These are phyloP conservation scores for Leishmania amazonensis DNA, from an alignment of 208 protist species.

Conservation along the genomic window DNA sequence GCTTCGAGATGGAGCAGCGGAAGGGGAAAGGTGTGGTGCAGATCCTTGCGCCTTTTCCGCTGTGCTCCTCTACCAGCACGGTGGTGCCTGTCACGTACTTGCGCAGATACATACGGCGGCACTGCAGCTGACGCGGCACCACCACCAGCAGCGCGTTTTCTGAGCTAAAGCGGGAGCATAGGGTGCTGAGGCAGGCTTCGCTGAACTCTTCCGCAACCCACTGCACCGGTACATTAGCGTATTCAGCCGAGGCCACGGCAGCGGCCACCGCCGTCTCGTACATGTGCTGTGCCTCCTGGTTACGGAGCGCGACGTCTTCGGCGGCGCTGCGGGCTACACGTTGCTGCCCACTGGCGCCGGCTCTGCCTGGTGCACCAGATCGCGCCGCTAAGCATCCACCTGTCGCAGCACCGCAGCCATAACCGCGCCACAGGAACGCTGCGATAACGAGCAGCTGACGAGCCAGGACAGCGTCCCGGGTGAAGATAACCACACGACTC, in stretches of 20 bases:
- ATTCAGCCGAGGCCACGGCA: constrained; percentile 39
- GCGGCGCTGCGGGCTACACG: background rate
- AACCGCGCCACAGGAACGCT: constrained; percentile 51
- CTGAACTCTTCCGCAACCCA: constrained; percentile 73
- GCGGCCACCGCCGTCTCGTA: constrained; percentile 57
- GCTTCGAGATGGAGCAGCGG: constrained; percentile 30
- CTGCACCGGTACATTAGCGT: constrained; percentile 65
- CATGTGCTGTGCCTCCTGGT: constrained; percentile 30
- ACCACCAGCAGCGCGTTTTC: constrained; percentile 72
- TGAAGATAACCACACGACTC: constrained; percentile 72
- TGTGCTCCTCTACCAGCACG: constrained; percentile 60
- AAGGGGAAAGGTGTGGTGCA: constrained; percentile 54
- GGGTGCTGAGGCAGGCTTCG: constrained; percentile 19
- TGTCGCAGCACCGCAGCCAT: background rate
- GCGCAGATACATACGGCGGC: constrained; percentile 42
- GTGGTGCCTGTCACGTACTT: constrained; percentile 65
- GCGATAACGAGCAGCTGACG: constrained; percentile 48
- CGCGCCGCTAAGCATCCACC: background rate
- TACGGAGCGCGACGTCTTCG: background rate
- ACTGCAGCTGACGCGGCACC: constrained; percentile 60
- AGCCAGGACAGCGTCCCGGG: constrained; percentile 50
- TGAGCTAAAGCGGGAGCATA: constrained; percentile 56
- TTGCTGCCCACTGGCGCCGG: background rate
- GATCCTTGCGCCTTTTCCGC: constrained; percentile 27
- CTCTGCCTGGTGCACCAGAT: background rate